Base-by-base conservation (phyloP, 2,329 filamentous ascomycete genomes). In the Sporothrix curviconia region DNA sequence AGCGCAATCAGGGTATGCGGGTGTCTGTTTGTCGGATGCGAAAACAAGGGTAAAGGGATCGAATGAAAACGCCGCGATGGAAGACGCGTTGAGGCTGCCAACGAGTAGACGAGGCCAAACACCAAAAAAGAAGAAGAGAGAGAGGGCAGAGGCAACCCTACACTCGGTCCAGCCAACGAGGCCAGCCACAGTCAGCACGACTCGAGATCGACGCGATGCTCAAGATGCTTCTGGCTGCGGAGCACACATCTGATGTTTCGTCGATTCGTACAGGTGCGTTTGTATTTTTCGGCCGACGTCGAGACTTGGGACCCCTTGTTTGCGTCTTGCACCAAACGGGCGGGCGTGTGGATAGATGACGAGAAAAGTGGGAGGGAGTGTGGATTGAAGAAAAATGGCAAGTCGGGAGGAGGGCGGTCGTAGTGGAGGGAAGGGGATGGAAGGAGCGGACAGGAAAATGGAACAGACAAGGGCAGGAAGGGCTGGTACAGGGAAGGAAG, bases 331-430 rank as follows among this genome's bases (percentile, higher is more conserved):
- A 59, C 57, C 57, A 59, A 59, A 61, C 43, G 55, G 60, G 55
- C 55, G 56, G 60, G 60, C 55, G 60, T 61, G 60, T 61, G 60
- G 56, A 58, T 61, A 61, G 60, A 60, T 61, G 60, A 61, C 42
- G 58, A 60, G 60, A 61, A n/a, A 59, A 51, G 60, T 58, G 58
- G 60, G 60, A 61, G 60, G 58, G 60, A 60, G 60, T 61, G 58
- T n/a, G 49, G 57, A 58, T 58, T 57, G 58, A 61, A 56, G 58
- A 61, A 59, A 59, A 59, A 59, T 53, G 57, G 57, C 57, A 59
- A 51, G 53, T 56, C 32, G 47, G 52, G 55, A 44, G 56, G 56
- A 53, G 52, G 58, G 60, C 58, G 39, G 58, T 46, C 52, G 52
- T 59, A 61, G 60, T 58, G 57, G 60, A 61, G 60, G 60, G 52